These are phyloP conservation scores for Penicillium sp. DNA, from an alignment of 2,329 filamentous ascomycete species.

Conservation along the genomic window DNA sequence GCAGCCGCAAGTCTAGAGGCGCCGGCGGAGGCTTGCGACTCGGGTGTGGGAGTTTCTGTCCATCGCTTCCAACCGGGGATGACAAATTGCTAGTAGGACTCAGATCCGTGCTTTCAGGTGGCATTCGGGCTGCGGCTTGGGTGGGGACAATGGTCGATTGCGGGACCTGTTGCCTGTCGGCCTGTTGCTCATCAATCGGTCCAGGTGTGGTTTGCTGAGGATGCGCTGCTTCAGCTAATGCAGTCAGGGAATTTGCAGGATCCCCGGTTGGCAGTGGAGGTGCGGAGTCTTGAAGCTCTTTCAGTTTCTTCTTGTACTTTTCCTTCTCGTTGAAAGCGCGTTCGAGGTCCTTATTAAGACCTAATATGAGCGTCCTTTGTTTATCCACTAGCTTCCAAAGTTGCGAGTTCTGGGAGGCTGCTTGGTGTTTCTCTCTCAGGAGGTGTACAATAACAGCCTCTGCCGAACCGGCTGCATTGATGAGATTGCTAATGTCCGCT, in stretches of 20 bases:
- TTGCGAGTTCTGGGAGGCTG: slow-evolving; percentile 85
- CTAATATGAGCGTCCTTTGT: slow-evolving; percentile 88
- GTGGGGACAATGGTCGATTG: slow-evolving; percentile 7
- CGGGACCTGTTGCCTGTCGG: not conserved
- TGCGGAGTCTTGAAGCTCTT: slow-evolving; percentile 63
- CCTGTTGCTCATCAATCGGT: not conserved
- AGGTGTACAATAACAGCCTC: slow-evolving; percentile 87
- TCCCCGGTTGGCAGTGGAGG: slow-evolving; percentile 34
- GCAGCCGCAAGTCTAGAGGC: slow-evolving; percentile 68
- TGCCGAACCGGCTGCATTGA: slow-evolving; percentile 81
- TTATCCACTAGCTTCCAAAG: slow-evolving; percentile 96
- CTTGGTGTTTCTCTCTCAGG: slow-evolving; percentile 86
- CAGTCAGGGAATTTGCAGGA: not conserved
- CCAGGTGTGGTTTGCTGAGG: not conserved
- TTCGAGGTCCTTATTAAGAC: slow-evolving; percentile 92
- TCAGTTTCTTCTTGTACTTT: slow-evolving; percentile 84
- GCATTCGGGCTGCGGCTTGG: slow-evolving; percentile 7
- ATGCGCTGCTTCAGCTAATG: not conserved
- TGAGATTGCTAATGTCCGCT: slow-evolving; percentile 76
- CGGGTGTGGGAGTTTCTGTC: slow-evolving; percentile 52
- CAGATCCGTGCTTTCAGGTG: slow-evolving; percentile 20
- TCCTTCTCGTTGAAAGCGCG: slow-evolving; percentile 91
- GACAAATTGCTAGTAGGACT: slow-evolving; percentile 17
- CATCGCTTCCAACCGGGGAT: slow-evolving; percentile 17
- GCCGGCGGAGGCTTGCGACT: slow-evolving; percentile 81